Base-by-base conservation (phyloP, 257 asterid genomes). In the Thymus quinquecostatus region DNA sequence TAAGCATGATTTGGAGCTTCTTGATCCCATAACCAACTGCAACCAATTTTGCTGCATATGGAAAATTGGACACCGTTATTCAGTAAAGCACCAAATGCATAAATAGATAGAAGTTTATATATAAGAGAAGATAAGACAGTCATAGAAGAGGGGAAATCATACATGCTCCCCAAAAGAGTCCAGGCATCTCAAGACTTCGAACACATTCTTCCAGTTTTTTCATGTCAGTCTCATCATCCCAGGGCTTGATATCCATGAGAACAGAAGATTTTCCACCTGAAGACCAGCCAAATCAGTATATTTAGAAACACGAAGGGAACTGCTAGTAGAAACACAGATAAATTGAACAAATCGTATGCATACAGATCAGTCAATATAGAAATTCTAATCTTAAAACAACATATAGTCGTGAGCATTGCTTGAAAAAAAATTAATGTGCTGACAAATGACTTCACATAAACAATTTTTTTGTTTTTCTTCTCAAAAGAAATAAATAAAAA, bases 161-260 rank as follows among this genome's bases (percentile, higher is more conserved):
- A 94, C 98, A 91, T 82, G 99, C 99, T 85, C 97, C 99, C 99
- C 99, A 94, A 0, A 86, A 70, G 70, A 94, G 97, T 45, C 99
- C 99, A 0, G 79, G 83, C 84, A 80, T 53, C 74, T 91, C 81
- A 66, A 94, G 48, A 53, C 86, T 69, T 34, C 99, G 96, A 61
- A 94, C 97, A 67, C 89, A 75, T 81, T 89, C 99, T 77, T 94
- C 97, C 36, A 94, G 82, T 76, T 85, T 84, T 89, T 89, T 94
- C 97, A 91, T 89, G 87, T 94, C 99, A 0, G 99, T 94, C 86
- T 91, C 99, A 62, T 91, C 99, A 76, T 91, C 97, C 99, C 99
- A 91, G 3, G 99, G 99, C 73, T 94, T 94, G 5, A 93, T 60
- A 51, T 93, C 98, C 97, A 93, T 28, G 60, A 94, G 98, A 63